These are phyloP conservation scores for Blastomyces emzantsi DNA, from an alignment of 2,329 filamentous ascomycete genomes.

Conservation along the genomic window DNA sequence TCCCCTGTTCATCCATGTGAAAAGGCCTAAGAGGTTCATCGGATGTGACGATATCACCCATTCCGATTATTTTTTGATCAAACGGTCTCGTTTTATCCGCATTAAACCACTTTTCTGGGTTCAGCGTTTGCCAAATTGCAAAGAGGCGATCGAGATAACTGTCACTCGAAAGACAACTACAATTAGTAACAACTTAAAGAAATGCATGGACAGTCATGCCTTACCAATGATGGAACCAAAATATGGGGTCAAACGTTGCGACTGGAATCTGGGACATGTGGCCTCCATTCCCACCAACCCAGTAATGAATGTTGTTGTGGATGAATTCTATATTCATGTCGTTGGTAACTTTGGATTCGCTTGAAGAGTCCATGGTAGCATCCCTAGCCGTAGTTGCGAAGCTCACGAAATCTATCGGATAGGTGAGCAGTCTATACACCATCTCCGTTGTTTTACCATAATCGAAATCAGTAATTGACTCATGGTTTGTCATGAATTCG, in stretches of 20 bases:
- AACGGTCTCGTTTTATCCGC: background rate
- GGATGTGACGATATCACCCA: background rate
- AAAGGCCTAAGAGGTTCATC: background rate
- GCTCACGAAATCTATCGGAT: background rate
- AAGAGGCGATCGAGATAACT: constrained; percentile 3
- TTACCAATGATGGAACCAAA: constrained; percentile 8
- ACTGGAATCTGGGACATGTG: constrained; percentile 65
- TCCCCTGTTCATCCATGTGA: background rate
- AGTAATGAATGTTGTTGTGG: constrained; percentile 42
- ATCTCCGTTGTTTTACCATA: background rate
- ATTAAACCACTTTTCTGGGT: constrained; percentile 2
- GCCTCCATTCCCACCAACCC: constrained; percentile 49
- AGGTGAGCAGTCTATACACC: constrained; percentile 1
- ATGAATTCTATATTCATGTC: constrained; percentile 26
- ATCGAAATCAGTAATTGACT: background rate
- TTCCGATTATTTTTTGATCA: constrained; percentile 4
- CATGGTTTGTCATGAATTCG: background rate
- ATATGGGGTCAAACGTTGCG: constrained; percentile 62
- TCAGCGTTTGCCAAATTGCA: constrained; percentile 5
- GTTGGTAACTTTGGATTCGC: background rate
- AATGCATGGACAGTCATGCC: background rate
- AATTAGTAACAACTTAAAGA: background rate
- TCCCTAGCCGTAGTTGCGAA: background rate
- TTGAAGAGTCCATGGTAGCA: constrained; percentile 1
- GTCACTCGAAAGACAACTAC: background rate